Base-by-base conservation (phyloP, 179 eudicot genomes). In the Spergularia azorica region DNA sequence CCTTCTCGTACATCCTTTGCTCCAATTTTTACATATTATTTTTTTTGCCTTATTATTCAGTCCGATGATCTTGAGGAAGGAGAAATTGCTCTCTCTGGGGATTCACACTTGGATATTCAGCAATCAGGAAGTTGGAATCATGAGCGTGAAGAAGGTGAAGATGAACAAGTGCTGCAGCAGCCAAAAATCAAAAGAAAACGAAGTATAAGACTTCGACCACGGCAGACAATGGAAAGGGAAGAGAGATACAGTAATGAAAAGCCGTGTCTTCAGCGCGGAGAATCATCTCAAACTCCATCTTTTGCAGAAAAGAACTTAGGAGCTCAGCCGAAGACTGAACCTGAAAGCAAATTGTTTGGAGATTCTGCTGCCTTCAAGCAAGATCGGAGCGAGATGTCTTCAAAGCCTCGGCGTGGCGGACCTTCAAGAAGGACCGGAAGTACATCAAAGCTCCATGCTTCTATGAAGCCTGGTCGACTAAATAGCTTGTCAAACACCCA, bases 121-220 rank as follows among this genome's bases (percentile, higher is more conserved):
- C 94, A 86, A 69, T 95, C 98, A 78, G 97, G 97, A 71, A 95
- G 98, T 82, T 91, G 91, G 97, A 86, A 81, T 84, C 92, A 95
- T 71, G 98, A 93, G 66, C 92, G 90, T 59, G 97, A 91, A 71
- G 97, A 90, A 85, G 95, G 87, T 76, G 99, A 91, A 83, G 95
- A 91, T 76, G 97, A 95, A 76, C 95, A 91, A 84, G 95, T 93
- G 60, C 65, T 93, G 87, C 99, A 95, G 87, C 97, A 93, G 81
- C 97, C 97, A 7, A 95, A 87, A 87, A 88, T 91, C 75, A 95
- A 90, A 83, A 80, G 97, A 26, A 93, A 93, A 65, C 88, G 99
- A 65, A 95, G 99, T 80, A 85, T 91, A 62, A 84, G 99, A 76
- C 84, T 87, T 83, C 89, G 99, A 51, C 97, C 97, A 39, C 85